phyloP scores from a whole-genome alignment of 257 asterid species.

The Fraxinus quadrangulata region DNA sequence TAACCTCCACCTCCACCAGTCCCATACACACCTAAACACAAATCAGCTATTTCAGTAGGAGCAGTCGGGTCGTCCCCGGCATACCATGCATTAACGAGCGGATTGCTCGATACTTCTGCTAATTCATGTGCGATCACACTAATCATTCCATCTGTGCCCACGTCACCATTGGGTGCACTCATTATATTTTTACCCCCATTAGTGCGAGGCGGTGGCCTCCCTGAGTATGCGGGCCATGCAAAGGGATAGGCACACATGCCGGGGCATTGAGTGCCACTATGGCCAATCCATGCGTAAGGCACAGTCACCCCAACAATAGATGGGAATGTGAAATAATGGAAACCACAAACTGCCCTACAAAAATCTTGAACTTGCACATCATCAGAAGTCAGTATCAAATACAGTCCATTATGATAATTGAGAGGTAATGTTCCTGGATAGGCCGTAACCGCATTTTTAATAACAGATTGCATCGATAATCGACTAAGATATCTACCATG shows the following conservation, averaged over 20 bases:
- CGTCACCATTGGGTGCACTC: constrained; percentile 66
- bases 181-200: constrained; percentile 30
- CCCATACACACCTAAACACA: constrained; percentile 72
- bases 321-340: constrained; percentile 74
- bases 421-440: constrained; percentile 37
- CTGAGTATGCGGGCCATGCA: constrained; percentile 55
- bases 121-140: constrained; percentile 81
- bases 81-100: constrained; percentile 76
- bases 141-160: constrained; percentile 78
- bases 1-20: constrained; percentile 78
- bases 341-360: constrained; percentile 78
- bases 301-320: constrained; percentile 61
- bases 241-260: constrained; percentile 78
- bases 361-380: constrained; percentile 72
- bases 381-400: constrained; percentile 52
- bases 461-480: constrained; percentile 55
- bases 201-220: constrained; percentile 33
- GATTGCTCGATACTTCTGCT: constrained; percentile 72
- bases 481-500: constrained; percentile 54
- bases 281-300: constrained; percentile 79
- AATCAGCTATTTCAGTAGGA: constrained; percentile 76
- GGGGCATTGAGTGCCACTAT: constrained; percentile 71
- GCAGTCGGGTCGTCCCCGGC: constrained; percentile 69
- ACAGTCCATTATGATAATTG: constrained; percentile 52
- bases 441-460: constrained; percentile 41